Base-by-base conservation (phyloP, 441 rosid species). In the Aquilaria agallochum region DNA sequence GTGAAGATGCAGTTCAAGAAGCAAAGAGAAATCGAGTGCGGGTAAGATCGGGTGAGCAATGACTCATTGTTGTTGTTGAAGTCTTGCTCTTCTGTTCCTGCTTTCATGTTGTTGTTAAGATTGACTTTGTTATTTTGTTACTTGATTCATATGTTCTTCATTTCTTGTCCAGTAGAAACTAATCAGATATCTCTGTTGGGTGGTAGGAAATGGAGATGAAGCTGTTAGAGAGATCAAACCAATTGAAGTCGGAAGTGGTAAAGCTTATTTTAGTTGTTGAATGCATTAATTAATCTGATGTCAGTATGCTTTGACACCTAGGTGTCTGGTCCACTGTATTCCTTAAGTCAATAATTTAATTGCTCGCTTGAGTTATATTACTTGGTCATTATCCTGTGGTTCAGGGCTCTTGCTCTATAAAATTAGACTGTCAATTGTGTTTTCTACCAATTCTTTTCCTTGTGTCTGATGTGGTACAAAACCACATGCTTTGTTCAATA, bases 1-100 rank as follows among this genome's bases (percentile, higher is more conserved):
- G 81, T 65, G 95, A 95, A 75, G 97, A 92, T 83, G 87, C 93
- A 36, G 75, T 95, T 52, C 98, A 90, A 80, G 97, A 83, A 80
- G 94, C 97, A 56, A 95, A 92, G 78, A 87, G 71, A 80, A 88
- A 68, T 65, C 88, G 86, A 73, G 80, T 95, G 62, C 83, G 75
- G 94, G 99, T 95, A 82, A 76, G 97, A 74, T 53, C 67, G 53
- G 60, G 63, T 62, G 69, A 72, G 66, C 74, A 59, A 53, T 68
- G 61, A 40, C 45, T 40, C 45, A 40, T 40, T 40, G 45, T 40
- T 40, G 45, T 40, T 40, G 45, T 10, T 40, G 45, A 40, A 34
- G 30, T 15, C 20, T 57, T 15, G 55, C 61, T 64, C 49, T 30
- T 53, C 30, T 45, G 46, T 48, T 48, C 52, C 63, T 34, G 36